Evolutionary conservation across 192 early-diverging fungal genomes (phyloP), one percentile per base, ranked within the genome.

Genomic region (Funneliformis geosporum): DNA sequence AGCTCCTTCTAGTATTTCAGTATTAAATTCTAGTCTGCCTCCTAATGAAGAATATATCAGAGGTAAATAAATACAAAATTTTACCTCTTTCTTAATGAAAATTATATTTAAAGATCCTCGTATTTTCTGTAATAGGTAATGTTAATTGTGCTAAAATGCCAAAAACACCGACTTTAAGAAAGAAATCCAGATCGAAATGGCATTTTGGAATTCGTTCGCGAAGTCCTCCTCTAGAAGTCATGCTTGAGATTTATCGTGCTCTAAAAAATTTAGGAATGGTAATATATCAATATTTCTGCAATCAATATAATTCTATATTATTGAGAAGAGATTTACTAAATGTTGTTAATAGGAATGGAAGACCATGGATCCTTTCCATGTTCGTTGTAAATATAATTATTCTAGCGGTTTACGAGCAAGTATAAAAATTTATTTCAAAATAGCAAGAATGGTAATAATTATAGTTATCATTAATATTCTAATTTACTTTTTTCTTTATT

Each of bases 131-230:
- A 55, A 18, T 18, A 68, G 79, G 47, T 46, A 23, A 42, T 68
- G 23, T 2, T 23, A 40, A 28, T 44, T 8, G 8, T 70, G 12
- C 18, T 21, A 70, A 59, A 18, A 8, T 59, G 16, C 72, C 72
- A 5, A 47, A 81, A n/a, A 60, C 78, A 25, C 33, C 33, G 33
- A 84, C 83, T 23, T 60, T 81, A 27, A 77, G 71, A 68, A 64
- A 78, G 23, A 87, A 85, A 38, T 84, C 88, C 6, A 85, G 94
- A 64, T 91, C 95, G 7, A 94, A 93, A 83, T 99, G 98, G 98
- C 97, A 99, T 85, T 98, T 98, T 89, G 98, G 98, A 25, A 99
- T 99, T 79, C 91, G 98, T 68, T 95, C 94, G 27, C 89, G 93
- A 74, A 94, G 92, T 79, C 93, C 95, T 33, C 96, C 98, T 0